These are phyloP conservation scores for Capniomyces stellatus DNA, from an alignment of 371 early-diverging fungal species.

Conservation along the genomic window DNA sequence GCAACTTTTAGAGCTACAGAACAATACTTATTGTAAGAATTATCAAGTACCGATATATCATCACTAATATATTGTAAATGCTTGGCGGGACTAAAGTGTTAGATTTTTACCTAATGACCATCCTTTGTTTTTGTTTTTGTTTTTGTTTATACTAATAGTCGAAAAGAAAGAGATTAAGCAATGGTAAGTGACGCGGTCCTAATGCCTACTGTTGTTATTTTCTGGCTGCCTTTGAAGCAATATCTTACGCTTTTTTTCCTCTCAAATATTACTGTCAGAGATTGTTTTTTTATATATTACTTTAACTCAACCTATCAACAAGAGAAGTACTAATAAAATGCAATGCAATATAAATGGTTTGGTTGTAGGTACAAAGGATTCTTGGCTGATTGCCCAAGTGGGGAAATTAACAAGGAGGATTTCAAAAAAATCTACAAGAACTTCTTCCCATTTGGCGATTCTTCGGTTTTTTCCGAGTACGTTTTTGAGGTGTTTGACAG, in stretches of 20 bases:
- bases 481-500: conserved; percentile 79
- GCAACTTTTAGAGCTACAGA: conserved; percentile 60
- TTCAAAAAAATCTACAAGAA: conserved; percentile 89
- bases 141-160: conserved; percentile 30
- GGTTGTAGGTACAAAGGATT: conserved; percentile 72
- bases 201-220: background rate
- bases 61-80: background rate
- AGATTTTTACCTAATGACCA: background rate
- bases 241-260: background rate
- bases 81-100: background rate
- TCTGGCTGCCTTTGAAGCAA: background rate
- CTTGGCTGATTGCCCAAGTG: conserved; percentile 76
- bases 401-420: conserved; percentile 62
- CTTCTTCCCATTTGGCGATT: conserved; percentile 93
- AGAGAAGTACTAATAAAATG: too few species aligned
- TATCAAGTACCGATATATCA: background rate
- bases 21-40: conserved; percentile 61
- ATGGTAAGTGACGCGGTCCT: conserved; percentile 39
- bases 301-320: too few species aligned
- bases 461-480: conserved; percentile 74
- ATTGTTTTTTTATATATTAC: background rate
- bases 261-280: background rate
- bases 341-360: background rate
- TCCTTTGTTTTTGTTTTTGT: background rate
- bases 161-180: conserved; percentile 86